phyloP scores from a whole-genome alignment of 352 stramenopile species.

The Globisporangium okanoganense region DNA sequence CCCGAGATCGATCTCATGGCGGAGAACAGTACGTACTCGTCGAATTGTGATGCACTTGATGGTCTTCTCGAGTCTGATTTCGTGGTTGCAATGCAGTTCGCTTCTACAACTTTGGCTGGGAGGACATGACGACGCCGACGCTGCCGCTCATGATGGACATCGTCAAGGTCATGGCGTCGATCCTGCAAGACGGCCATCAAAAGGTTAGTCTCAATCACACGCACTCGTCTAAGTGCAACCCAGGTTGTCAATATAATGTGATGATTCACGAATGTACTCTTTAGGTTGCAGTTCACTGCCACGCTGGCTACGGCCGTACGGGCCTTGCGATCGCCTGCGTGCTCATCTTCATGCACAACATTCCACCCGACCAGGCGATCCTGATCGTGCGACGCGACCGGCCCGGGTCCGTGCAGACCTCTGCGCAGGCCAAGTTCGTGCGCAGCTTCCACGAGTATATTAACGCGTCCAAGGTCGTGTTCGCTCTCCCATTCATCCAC shows the following conservation, averaged over 20 bases:
- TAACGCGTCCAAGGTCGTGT: slow-evolving; percentile 62
- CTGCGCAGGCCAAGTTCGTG: slow-evolving; percentile 69
- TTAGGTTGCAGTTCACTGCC: slow-evolving; percentile 86
- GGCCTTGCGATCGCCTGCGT: slow-evolving; percentile 85
- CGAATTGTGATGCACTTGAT: background rate
- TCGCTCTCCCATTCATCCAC: slow-evolving; percentile 68
- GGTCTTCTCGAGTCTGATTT: background rate
- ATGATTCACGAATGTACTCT: background rate
- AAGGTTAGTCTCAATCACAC: slow-evolving; percentile 25
- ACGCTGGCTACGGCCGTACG: slow-evolving; percentile 86
- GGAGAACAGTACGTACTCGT: slow-evolving; percentile 57
- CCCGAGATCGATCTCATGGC: slow-evolving; percentile 86
- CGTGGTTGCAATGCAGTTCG: slow-evolving; percentile 38
- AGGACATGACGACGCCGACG: slow-evolving; percentile 90
- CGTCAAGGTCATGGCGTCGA: slow-evolving; percentile 76
- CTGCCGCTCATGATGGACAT: slow-evolving; percentile 87
- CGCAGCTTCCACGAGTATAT: slow-evolving; percentile 74
- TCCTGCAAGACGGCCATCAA: slow-evolving; percentile 62
- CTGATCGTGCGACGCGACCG: slow-evolving; percentile 69
- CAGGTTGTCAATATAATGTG: background rate
- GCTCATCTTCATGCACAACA: slow-evolving; percentile 82
- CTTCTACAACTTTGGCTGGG: slow-evolving; percentile 91
- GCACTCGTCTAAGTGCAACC: too few relatives aligned
- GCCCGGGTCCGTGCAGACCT: slow-evolving; percentile 75
- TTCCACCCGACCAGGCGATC: slow-evolving; percentile 61